Evolutionary conservation across 2,329 filamentous ascomycete genomes (phyloP).

Genomic region (Colletotrichum sp.): DNA sequence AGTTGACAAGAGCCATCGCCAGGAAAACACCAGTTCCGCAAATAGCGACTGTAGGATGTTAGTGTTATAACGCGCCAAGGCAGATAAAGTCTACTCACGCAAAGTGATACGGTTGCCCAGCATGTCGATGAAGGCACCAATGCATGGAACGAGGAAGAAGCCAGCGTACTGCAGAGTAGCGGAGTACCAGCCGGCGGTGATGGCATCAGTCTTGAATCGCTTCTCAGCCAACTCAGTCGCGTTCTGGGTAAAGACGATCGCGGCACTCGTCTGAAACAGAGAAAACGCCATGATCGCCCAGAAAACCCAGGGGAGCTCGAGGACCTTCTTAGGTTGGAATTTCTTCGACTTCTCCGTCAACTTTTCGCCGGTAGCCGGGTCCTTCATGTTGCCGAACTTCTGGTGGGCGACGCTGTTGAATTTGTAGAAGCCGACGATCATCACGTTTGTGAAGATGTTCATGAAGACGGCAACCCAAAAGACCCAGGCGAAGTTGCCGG

Average conservation of each 20-base stretch:
- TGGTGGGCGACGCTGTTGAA: slow-evolving; percentile 57
- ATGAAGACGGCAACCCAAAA: slow-evolving; percentile 68
- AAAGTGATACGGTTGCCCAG: slow-evolving; percentile 56
- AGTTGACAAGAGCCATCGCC: slow-evolving; percentile 59
- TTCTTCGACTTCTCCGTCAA: slow-evolving; percentile 65
- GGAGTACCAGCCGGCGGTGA: slow-evolving; percentile 66
- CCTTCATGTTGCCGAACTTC: slow-evolving; percentile 49
- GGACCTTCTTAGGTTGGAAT: slow-evolving; percentile 58
- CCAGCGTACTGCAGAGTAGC: slow-evolving; percentile 56
- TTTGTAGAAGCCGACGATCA: slow-evolving; percentile 57
- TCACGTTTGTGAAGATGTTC: slow-evolving; percentile 65
- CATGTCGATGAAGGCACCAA: slow-evolving; percentile 62
- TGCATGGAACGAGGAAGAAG: slow-evolving; percentile 61
- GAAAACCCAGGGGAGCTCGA: slow-evolving; percentile 63
- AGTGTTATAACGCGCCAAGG: background rate
- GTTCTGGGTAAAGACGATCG: slow-evolving; percentile 58
- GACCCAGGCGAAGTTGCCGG: slow-evolving; percentile 65
- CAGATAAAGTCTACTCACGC: slow-evolving; percentile 23
- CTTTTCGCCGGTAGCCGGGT: slow-evolving; percentile 62
- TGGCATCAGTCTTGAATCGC: slow-evolving; percentile 57
- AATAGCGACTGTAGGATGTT: slow-evolving; percentile 31
- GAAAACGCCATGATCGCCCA: slow-evolving; percentile 61
- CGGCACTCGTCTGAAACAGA: slow-evolving; percentile 62
- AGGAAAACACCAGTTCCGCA: slow-evolving; percentile 49
- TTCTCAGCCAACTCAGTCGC: slow-evolving; percentile 65